A percentile compares a stretch with the other conserved stretches of the same genome.
Evolutionary conservation across 164 flowering plant genomes (phyloP).

Genomic region (Berberis vulgaris): DNA sequence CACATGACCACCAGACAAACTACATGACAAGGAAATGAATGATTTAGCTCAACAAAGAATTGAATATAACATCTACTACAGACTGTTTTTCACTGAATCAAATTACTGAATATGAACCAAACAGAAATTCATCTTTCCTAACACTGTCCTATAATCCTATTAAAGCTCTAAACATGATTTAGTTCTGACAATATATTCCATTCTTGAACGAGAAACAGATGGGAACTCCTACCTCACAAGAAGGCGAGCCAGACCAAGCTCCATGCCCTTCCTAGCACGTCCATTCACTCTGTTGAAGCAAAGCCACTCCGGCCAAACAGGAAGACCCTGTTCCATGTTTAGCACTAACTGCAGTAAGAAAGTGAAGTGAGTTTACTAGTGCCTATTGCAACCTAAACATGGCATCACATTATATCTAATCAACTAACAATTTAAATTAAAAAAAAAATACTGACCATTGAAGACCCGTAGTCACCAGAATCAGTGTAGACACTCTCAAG

Average conservation of each 20-base stretch:
- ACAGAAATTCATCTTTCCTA: too few species aligned
- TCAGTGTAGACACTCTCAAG: constrained; percentile 79
- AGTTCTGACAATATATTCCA: too few species aligned
- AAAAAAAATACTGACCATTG: constrained; percentile 55
- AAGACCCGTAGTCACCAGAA: constrained; percentile 85
- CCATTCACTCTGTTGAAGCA: constrained; percentile 78
- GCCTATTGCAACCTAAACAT: neutral
- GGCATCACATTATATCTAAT: neutral
- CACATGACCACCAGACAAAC: constrained; percentile 94
- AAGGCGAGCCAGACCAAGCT: constrained; percentile 62
- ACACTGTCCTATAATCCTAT: too few species aligned
- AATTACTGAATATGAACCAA: too few species aligned
- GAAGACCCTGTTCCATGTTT: constrained; percentile 94
- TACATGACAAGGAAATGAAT: constrained; percentile 18
- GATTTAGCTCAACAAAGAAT: constrained; percentile 5
- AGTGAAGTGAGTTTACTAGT: neutral
- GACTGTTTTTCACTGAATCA: too few species aligned
- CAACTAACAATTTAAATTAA: neutral
- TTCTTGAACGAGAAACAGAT: neutral
- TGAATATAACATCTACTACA: neutral
- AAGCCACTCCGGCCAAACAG: constrained; percentile 85
- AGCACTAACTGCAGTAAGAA: constrained; percentile 57
- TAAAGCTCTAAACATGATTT: too few species aligned
- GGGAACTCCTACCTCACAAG: constrained; percentile 45
- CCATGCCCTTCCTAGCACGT: constrained; percentile 71